Conservation (phyloP, 192 early-diverging fungal genomes). For the Podila minutissima region DNA sequence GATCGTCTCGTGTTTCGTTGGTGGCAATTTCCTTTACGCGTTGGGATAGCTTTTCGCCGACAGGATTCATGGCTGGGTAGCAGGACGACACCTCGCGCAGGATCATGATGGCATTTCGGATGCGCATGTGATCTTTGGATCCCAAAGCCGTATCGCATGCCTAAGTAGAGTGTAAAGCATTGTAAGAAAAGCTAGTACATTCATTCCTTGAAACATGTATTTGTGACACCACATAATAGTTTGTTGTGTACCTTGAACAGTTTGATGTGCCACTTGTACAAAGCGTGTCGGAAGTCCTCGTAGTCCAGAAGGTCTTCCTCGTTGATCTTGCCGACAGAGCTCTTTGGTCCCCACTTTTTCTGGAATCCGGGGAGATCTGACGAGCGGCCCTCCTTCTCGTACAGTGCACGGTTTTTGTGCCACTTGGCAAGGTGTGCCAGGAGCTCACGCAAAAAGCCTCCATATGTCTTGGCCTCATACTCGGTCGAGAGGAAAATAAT, state of each 20-base stretch:
- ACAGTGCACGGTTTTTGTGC: constrained; percentile 62
- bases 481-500: constrained; percentile 68
- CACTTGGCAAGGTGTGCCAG: constrained; percentile 66
- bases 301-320: constrained; percentile 62
- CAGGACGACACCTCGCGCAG: constrained; percentile 67
- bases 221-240: not conserved
- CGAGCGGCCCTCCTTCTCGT: constrained; percentile 64
- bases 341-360: constrained; percentile 64
- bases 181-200: not conserved
- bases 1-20: constrained; percentile 71
- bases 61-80: constrained; percentile 67
- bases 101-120: constrained; percentile 80
- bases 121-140: constrained; percentile 74
- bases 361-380: constrained; percentile 74
- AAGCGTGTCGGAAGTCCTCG: constrained; percentile 68
- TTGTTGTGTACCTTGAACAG: constrained; percentile 44
- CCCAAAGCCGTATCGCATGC: constrained; percentile 55
- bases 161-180: not conserved
- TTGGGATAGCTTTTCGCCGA: constrained; percentile 63
- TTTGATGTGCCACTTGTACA: constrained; percentile 81
- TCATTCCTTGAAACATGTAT: not conserved
- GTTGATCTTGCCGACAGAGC: constrained; percentile 35
- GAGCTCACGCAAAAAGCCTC: constrained; percentile 70
- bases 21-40: constrained; percentile 57
- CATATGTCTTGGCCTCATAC: constrained; percentile 77